These are phyloP conservation scores for Euphorbia neoarborescens DNA, from an alignment of 441 rosid genomes.

Conservation along the genomic window DNA sequence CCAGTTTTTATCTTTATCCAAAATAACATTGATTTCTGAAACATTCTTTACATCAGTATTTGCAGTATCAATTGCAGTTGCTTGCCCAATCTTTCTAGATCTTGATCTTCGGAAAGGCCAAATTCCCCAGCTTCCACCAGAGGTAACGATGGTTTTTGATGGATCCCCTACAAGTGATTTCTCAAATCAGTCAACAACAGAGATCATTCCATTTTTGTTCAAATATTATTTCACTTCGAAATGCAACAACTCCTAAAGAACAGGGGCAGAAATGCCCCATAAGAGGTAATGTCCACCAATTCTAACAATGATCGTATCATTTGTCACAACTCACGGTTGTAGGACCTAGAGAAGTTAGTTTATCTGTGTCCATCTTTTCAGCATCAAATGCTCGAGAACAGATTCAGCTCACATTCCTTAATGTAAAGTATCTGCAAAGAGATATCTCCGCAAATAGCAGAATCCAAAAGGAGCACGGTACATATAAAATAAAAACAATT, in stretches of 20 bases:
- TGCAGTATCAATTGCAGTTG: conserved; percentile 26
- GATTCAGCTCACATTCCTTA: conserved; percentile 58
- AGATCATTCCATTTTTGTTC: conserved; percentile 58
- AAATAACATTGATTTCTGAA: conserved; percentile 21
- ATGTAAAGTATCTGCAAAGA: conserved; percentile 51
- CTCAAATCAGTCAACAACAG: conserved; percentile 48
- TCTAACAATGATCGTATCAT: conserved; percentile 51
- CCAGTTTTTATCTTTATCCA: conserved; percentile 24
- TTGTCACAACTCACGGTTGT: conserved; percentile 37
- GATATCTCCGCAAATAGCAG: conserved; percentile 51
- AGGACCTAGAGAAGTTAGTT: conserved; percentile 43
- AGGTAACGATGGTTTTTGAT: conserved; percentile 30
- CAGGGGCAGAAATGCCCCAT: conserved; percentile 56
- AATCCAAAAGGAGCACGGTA: conserved; percentile 12
- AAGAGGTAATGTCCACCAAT: conserved; percentile 47
- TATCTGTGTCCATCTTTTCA: conserved; percentile 41
- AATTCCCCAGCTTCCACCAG: conserved; percentile 65
- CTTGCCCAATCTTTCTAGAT: conserved; percentile 29
- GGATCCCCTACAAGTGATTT: conserved; percentile 35
- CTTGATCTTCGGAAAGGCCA: conserved; percentile 75
- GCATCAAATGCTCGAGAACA: conserved; percentile 52
- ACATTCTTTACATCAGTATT: conserved; percentile 27
- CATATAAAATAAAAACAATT: not conserved
- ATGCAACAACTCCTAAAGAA: conserved; percentile 45
- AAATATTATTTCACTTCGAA: conserved; percentile 38